phyloP scores from a whole-genome alignment of 2,329 filamentous ascomycete species.

The Aspergillus alliaceus region DNA sequence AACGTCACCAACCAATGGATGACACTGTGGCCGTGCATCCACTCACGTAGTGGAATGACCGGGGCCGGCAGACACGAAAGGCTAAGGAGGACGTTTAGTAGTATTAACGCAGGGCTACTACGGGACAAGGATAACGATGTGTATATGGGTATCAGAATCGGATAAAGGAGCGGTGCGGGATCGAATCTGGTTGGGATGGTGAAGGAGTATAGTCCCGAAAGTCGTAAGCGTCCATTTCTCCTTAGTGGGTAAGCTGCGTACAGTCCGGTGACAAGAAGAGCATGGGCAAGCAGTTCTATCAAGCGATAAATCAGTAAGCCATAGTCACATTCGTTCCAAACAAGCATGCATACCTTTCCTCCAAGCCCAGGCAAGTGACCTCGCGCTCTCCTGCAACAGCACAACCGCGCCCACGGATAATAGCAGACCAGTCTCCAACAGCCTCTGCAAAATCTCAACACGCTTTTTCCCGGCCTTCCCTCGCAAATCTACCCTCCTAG shows the following conservation, averaged over 20 bases:
- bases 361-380: conserved; percentile 36
- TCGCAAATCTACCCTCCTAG: conserved; percentile 22
- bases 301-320: conserved; percentile 11
- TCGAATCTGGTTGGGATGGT: conserved; percentile 78
- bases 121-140: conserved; percentile 73
- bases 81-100: conserved; percentile 80
- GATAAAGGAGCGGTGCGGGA: conserved; percentile 87
- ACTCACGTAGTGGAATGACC: conserved; percentile 66
- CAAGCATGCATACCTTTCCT: conserved; percentile 33
- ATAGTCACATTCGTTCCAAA: neutral
- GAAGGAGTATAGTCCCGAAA: conserved; percentile 47
- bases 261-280: conserved; percentile 30
- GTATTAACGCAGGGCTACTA: conserved; percentile 60
- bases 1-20: conserved; percentile 80
- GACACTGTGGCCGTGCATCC: conserved; percentile 59
- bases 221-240: conserved; percentile 26
- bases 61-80: conserved; percentile 73
- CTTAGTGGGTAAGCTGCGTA: conserved; percentile 56
- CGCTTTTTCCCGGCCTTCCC: conserved; percentile 33
- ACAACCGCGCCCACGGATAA: conserved; percentile 52
- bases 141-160: conserved; percentile 71
- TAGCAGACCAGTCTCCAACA: conserved; percentile 56
- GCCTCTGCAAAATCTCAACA: conserved; percentile 48
- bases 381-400: conserved; percentile 31
- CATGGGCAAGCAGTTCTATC: conserved; percentile 36